These are phyloP conservation scores for Babjeviella inositovora DNA, from an alignment of 805 yeast genomes.

Conservation along the genomic window DNA sequence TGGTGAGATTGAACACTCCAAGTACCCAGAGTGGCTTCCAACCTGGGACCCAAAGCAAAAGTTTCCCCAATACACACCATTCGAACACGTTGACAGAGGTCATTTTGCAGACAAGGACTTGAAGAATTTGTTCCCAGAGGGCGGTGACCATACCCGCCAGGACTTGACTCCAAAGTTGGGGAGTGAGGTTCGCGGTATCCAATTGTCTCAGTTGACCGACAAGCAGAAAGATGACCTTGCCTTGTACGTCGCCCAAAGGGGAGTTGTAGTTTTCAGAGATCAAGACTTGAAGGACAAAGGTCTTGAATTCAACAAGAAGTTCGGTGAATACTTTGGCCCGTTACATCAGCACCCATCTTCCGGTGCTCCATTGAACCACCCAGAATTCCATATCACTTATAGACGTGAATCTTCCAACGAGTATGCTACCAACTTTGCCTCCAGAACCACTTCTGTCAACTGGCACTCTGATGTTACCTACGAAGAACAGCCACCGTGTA, in stretches of 20 bases:
- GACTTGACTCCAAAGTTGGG: conserved; percentile 57
- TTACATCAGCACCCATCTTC: conserved; percentile 63
- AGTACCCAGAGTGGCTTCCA: conserved; percentile 45
- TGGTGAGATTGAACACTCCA: conserved; percentile 14
- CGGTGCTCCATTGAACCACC: conserved; percentile 44
- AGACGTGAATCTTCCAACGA: conserved; percentile 25
- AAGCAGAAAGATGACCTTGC: conserved; percentile 58
- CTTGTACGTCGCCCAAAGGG: conserved; percentile 48
- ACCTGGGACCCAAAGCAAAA: conserved; percentile 51
- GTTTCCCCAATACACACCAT: conserved; percentile 32
- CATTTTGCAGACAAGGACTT: conserved; percentile 42
- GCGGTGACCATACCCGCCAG: conserved; percentile 12
- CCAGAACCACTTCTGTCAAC: conserved; percentile 17
- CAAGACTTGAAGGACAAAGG: conserved; percentile 49
- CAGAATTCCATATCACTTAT: conserved; percentile 48
- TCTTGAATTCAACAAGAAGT: conserved; percentile 26
- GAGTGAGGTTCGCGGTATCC: conserved; percentile 42
- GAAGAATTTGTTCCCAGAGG: conserved; percentile 29
- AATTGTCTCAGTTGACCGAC: conserved; percentile 33
- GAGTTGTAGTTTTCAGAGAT: conserved; percentile 49
- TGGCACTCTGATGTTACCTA: conserved; percentile 72
- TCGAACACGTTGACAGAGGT: conserved; percentile 51
- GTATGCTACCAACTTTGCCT: conserved; percentile 14
- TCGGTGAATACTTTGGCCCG: conserved; percentile 52
- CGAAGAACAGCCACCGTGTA: conserved; percentile 59